A percentile compares a stretch with the other conserved stretches of the same genome.
Evolutionary conservation across 768 basidiomycete genomes (phyloP).

Genomic region (Gelatoporia subvermispora): DNA sequence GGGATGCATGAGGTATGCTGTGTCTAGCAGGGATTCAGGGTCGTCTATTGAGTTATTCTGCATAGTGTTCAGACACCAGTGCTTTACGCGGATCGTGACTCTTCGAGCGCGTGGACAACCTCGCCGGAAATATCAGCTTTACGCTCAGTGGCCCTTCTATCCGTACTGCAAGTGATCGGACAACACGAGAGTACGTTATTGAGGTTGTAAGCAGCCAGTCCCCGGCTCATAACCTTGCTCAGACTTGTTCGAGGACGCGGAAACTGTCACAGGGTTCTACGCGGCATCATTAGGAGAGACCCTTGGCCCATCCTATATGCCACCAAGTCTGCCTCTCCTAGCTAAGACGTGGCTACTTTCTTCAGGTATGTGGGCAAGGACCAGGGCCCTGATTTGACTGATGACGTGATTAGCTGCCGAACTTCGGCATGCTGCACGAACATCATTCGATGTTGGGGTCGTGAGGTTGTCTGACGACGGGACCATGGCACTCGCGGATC

Average conservation of each 20-base stretch:
- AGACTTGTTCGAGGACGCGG: slow-evolving; percentile 69
- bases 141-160: slow-evolving; percentile 60
- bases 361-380: slow-evolving; percentile 44
- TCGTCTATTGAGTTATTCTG: slow-evolving; percentile 1
- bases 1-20: not conserved
- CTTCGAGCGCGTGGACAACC: slow-evolving; percentile 62
- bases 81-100: slow-evolving; percentile 32
- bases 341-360: slow-evolving; percentile 74
- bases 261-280: slow-evolving; percentile 78
- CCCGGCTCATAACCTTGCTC: slow-evolving; percentile 1
- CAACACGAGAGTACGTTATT: slow-evolving; percentile 57
- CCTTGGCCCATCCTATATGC: slow-evolving; percentile 56
- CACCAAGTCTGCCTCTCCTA: slow-evolving; percentile 69
- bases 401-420: slow-evolving; percentile 44
- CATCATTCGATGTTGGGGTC: slow-evolving; percentile 75
- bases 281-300: slow-evolving; percentile 59
- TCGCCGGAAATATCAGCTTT: slow-evolving; percentile 68
- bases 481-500: slow-evolving; percentile 50
- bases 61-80: slow-evolving; percentile 37
- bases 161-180: slow-evolving; percentile 67
- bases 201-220: not conserved
- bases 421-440: slow-evolving; percentile 68
- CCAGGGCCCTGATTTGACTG: not conserved
- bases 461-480: slow-evolving; percentile 65
- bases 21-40: not conserved